These are phyloP conservation scores for Arthrobotrys iridis DNA, from an alignment of 2,329 filamentous ascomycete species.

Conservation along the genomic window DNA sequence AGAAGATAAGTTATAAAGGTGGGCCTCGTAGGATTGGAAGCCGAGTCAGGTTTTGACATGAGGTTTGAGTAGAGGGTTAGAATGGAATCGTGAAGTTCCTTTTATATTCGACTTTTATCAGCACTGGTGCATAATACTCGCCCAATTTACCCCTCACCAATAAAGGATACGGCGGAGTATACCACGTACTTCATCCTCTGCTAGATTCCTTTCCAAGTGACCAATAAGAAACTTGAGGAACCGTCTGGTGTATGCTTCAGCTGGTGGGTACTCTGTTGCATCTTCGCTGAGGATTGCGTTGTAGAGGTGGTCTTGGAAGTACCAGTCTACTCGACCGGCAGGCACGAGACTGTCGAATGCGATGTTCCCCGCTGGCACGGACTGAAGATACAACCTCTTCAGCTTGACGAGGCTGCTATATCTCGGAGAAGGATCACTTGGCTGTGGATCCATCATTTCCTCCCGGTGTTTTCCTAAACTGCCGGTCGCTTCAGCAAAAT, in stretches of 20 bases:
- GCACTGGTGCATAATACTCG: background rate
- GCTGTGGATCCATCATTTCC: background rate
- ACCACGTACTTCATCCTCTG: constrained; percentile 33
- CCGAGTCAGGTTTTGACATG: constrained; percentile 43
- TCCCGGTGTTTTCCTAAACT: background rate
- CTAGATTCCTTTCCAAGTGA: constrained; percentile 17
- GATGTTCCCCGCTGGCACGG: constrained; percentile 40
- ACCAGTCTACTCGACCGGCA: background rate
- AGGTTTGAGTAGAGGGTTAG: constrained; percentile 54
- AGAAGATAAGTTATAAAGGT: constrained; percentile 57
- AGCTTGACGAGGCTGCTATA: constrained; percentile 8
- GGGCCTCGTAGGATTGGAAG: constrained; percentile 31
- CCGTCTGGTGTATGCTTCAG: constrained; percentile 19
- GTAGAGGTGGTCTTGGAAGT: constrained; percentile 42
- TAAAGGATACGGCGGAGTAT: background rate
- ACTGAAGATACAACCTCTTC: constrained; percentile 38
- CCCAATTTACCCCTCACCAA: background rate
- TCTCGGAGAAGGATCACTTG: background rate
- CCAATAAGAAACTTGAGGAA: constrained; percentile 46
- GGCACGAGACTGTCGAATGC: constrained; percentile 39
- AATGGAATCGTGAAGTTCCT: constrained; percentile 56
- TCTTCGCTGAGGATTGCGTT: constrained; percentile 51
- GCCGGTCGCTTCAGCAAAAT: background rate
- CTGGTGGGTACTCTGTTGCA: constrained; percentile 46
- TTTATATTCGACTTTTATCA: background rate